A percentile compares a stretch with the other conserved stretches of the same genome.
phyloP scores from a whole-genome alignment of 2,329 filamentous ascomycete genomes.

The Monilinia vaccinii-corymbosi region DNA sequence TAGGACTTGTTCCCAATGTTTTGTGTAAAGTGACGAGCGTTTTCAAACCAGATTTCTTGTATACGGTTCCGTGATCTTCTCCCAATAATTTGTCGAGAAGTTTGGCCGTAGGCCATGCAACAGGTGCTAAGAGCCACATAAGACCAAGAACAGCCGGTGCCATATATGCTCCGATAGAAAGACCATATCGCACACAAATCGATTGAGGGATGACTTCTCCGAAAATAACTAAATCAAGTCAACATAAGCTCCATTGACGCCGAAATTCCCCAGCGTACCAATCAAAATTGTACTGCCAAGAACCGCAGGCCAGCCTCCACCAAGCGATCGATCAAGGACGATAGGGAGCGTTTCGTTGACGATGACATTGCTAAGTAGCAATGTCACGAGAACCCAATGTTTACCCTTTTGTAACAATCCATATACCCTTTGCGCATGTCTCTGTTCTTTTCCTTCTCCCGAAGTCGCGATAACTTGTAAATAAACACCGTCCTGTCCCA shows the following conservation, averaged over 20 bases:
- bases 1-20: constrained; percentile 72
- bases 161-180: constrained; percentile 92
- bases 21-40: constrained; percentile 93
- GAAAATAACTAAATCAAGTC: constrained; percentile 67
- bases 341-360: constrained; percentile 96
- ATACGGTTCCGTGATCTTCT: constrained; percentile 90
- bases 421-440: constrained; percentile 74
- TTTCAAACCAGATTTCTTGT: constrained; percentile 97
- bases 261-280: constrained; percentile 45
- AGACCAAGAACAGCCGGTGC: constrained; percentile 75
- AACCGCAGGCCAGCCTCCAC: constrained; percentile 89
- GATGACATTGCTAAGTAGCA: constrained; percentile 92
- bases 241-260: neutral
- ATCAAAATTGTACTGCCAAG: constrained; percentile 89
- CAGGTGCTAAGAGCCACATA: constrained; percentile 85
- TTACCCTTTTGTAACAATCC: constrained; percentile 78
- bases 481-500: constrained; percentile 81
- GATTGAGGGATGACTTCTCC: constrained; percentile 95
- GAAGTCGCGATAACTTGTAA: constrained; percentile 88
- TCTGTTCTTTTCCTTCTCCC: constrained; percentile 73
- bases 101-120: constrained; percentile 93
- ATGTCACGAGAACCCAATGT: constrained; percentile 94
- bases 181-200: constrained; percentile 88
- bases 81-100: constrained; percentile 88
- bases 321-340: constrained; percentile 85